phyloP scores from a whole-genome alignment of 148 eudicot genomes.

The Pharnaceum exiguum region DNA sequence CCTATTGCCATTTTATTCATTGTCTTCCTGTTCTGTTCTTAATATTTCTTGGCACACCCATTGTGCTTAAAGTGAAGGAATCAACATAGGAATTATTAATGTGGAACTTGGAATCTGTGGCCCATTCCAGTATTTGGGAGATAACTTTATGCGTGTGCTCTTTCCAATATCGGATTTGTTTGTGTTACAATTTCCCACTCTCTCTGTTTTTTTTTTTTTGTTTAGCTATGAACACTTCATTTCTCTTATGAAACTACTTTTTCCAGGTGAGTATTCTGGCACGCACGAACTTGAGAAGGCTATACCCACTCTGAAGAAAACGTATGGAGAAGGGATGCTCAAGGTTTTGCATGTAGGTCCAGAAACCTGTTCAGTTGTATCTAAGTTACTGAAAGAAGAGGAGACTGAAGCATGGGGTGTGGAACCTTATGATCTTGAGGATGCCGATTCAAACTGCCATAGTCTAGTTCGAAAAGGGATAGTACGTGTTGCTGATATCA shows the following conservation, averaged over 20 bases:
- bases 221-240: background rate
- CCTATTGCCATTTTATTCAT: too few relatives aligned
- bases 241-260: background rate
- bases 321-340: slow-evolving; percentile 75
- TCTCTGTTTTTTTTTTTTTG: too few relatives aligned
- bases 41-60: too few relatives aligned
- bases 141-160: too few relatives aligned
- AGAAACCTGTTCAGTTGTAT: slow-evolving; percentile 82
- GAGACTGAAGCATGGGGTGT: slow-evolving; percentile 97
- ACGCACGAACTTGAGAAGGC: slow-evolving; percentile 59
- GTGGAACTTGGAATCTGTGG: too few relatives aligned
- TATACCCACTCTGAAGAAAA: slow-evolving; percentile 67
- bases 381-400: slow-evolving; percentile 69
- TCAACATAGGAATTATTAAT: too few relatives aligned
- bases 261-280: slow-evolving; percentile 66
- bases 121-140: too few relatives aligned
- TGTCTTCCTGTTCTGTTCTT: too few relatives aligned
- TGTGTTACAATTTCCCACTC: background rate
- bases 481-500: slow-evolving; percentile 91
- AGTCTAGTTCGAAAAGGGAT: slow-evolving; percentile 79
- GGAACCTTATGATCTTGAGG: slow-evolving; percentile 91
- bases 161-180: background rate
- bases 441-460: slow-evolving; percentile 66
- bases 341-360: slow-evolving; percentile 95
- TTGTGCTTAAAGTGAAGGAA: too few relatives aligned